A percentile compares a stretch with the other conserved stretches of the same genome.
Conservation (phyloP, 305 asterid genomes). For the Ajuga reptans region DNA sequence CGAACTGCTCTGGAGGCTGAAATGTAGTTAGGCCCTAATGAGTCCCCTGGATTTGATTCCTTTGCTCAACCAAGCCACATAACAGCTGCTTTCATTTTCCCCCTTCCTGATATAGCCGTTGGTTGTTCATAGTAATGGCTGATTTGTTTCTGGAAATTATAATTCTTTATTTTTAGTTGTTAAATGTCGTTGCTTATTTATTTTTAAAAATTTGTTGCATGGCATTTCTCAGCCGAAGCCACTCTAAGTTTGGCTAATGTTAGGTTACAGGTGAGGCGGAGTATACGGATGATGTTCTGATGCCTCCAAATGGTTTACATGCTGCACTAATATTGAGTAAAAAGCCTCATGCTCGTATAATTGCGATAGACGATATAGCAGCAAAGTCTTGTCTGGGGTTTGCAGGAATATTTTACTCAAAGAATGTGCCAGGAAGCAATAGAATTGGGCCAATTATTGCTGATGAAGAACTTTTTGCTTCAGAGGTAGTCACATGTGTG, state of each 20-base stretch:
- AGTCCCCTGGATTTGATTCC: neutral
- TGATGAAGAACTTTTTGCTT: constrained; percentile 85
- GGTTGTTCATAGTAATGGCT: neutral
- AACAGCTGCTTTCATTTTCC: neutral
- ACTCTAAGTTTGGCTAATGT: constrained; percentile 21
- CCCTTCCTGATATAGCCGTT: neutral
- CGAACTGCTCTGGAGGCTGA: neutral
- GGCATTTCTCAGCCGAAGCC: constrained; percentile 13
- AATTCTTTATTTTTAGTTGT: neutral
- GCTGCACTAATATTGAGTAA: constrained; percentile 74
- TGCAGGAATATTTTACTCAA: constrained; percentile 67
- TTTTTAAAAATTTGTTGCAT: neutral
- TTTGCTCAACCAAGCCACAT: neutral
- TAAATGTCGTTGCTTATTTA: no score
- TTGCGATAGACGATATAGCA: constrained; percentile 54
- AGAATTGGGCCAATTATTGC: constrained; percentile 55
- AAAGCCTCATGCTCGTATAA: constrained; percentile 87
- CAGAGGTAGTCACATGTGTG: constrained; percentile 72
- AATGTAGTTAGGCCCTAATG: neutral
- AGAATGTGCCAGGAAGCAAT: constrained; percentile 63
- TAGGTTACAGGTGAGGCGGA: constrained; percentile 98
- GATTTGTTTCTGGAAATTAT: neutral
- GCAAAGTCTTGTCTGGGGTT: constrained; percentile 75
- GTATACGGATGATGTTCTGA: constrained; percentile 82
- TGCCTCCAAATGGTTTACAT: constrained; percentile 76